Evolutionary conservation across 2,329 filamentous ascomycete genomes (phyloP), one percentile per base, ranked within the genome.

Genomic region (Fonsecaea nubica): DNA sequence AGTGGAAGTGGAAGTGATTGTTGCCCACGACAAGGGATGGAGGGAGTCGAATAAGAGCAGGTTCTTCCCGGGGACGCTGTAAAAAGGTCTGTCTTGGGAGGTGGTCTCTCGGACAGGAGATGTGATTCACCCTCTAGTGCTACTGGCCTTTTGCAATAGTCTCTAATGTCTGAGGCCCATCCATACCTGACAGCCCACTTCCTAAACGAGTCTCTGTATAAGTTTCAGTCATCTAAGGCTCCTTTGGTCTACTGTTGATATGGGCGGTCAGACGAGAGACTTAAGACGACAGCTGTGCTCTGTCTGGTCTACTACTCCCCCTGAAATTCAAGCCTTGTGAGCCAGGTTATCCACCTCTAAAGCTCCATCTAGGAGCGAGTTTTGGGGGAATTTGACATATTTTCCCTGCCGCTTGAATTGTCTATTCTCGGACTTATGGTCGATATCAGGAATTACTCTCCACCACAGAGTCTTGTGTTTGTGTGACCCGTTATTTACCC

Each of bases 21-120:
- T 72, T 25, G 71, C 71, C 12, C 71, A 72, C 55, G 71, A 72
- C 18, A 65, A 62, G 33, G 55, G 32, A 8, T 72, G 71, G 71
- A 61, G 66, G 64, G 69, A 72, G 60, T 57, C 58, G 48, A 72
- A 72, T 40, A 58, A n/a, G 40, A 48, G 67, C 35, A 64, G 67
- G 13, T 72, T 72, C 58, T 70, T 69, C 35, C 67, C 69, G 3
- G 63, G 69, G 6, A 64, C 48, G 4, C 38, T 71, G 40, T 69
- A 62, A 30, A 12, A 6, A 25, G 21, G 10, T 50, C 42, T 48
- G 10, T 50, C 18, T 48, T 2, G 42, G 15, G n/a, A 48, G 18
- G 21, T 25, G 4, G 48, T 9, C 42, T 21, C n/a, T 15, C 8
- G n/a, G n/a, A 21, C n/a, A 48, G 42, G 15, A 48, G 3, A 9